Base-by-base conservation (phyloP, 2,329 filamentous ascomycete genomes). In the Aspergillus uvarum region DNA sequence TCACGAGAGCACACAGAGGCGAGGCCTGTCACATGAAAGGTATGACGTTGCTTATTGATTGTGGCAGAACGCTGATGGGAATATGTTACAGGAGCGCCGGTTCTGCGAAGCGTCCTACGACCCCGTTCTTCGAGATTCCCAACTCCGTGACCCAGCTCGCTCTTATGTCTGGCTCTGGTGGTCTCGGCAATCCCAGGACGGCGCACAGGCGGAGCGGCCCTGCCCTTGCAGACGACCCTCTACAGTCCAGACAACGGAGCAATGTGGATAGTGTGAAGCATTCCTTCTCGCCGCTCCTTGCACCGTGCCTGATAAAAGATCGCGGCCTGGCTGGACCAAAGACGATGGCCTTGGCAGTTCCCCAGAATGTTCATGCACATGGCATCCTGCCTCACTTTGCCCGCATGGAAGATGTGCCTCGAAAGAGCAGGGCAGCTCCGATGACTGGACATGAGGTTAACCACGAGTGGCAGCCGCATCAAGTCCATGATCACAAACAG, bases 281-380 rank as follows among this genome's bases (percentile, higher is more conserved):
- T 38, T 58, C 31, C 22, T 61, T 51, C 35, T 59, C 66, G 11
- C 63, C 67, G 51, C 52, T 68, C 12, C 62, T 70, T 51, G 63
- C 65, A 8, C 68, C 65, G 16, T 71, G 61, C 42, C 61, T 66
- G 24, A 63, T 59, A 56, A 63, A 65, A 42, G 56, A 67, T 47
- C 53, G 60, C 24, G 59, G 62, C n/a, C 56, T 62, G 44, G 53
- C 57, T 31, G 59, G 68, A 26, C 64, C 66, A 51, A 73, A 73
- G 55, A 63, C 64, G n/a, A 65, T 65, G n/a, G 67, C 70, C 10
- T 58, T 69, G 5, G 66, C 70, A 31, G 63, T 67, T 26, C 66
- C 69, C n/a, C 69, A 70, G 31, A 70, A 68, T 47, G 64, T 72
- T 47, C 72, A 70, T 56, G 70, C 66, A 10, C 70, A 73, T 59